A percentile compares a stretch with the other conserved stretches of the same genome.
These are phyloP conservation scores for Diaporthe helianthi DNA, from an alignment of 2,329 filamentous ascomycete genomes.

Conservation along the genomic window DNA sequence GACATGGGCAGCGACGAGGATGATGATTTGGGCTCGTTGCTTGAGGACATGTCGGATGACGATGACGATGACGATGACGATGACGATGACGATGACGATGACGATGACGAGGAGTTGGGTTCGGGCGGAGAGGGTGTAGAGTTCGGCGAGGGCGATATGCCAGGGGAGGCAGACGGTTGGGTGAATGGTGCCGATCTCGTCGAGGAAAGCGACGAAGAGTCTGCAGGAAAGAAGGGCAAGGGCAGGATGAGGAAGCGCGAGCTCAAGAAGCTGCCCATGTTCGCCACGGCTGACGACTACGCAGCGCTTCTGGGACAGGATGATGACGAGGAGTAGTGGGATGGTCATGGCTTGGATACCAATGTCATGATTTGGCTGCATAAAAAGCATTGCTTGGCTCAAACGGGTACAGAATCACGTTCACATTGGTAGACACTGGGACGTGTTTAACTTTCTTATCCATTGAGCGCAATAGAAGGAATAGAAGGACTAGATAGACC, in stretches of 20 bases:
- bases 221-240: slow-evolving; percentile 42
- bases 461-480: neutral
- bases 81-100: no score
- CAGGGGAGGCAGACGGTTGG: slow-evolving; percentile 57
- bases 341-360: slow-evolving; percentile 3
- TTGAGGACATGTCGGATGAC: slow-evolving; percentile 44
- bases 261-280: slow-evolving; percentile 87
- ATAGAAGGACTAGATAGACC: neutral
- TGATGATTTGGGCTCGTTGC: slow-evolving; percentile 46
- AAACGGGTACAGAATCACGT: neutral
- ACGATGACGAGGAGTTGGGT: slow-evolving; percentile 53
- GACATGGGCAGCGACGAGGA: slow-evolving; percentile 56
- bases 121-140: slow-evolving; percentile 48
- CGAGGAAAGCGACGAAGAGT: slow-evolving; percentile 49
- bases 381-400: neutral
- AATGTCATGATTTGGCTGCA: neutral
- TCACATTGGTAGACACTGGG: neutral
- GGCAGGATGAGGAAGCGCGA: slow-evolving; percentile 75
- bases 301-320: slow-evolving; percentile 82
- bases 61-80: slow-evolving; percentile 54
- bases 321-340: slow-evolving; percentile 54
- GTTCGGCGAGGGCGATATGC: slow-evolving; percentile 47
- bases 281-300: slow-evolving; percentile 94
- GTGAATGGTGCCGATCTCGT: slow-evolving; percentile 62
- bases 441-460: neutral